Evolutionary conservation across 345 rosid species (phyloP), one percentile per base, ranked within the genome.

Genomic region (Trapa bicornis): DNA sequence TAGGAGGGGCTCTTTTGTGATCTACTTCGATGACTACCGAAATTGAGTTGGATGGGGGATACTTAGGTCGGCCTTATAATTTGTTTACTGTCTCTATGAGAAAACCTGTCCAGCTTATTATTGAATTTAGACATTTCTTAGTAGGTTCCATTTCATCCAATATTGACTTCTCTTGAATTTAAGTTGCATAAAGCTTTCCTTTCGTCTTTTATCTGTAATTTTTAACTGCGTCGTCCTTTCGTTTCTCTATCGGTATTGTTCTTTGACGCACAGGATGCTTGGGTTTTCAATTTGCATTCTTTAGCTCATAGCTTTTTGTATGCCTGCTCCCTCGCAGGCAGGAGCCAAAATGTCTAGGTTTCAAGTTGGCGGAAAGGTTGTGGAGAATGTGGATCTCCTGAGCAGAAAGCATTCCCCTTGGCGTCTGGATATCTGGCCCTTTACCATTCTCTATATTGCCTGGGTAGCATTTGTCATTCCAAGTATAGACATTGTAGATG

Each of bases 381-480:
- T 94, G 84, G 99, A 89, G 69, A 79, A 72, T 73, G 96, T 94
- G 6, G 99, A 94, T 80, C 77, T 91, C 72, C 70, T 81, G 80
- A 86, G 81, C 86, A 89, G 80, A 85, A 86, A 86, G 66, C 84
- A 74, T 33, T 75, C 82, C 83, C 39, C 71, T 4, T 89, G 96
- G 97, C 85, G 97, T 17, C 79, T 94, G 68, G 95, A 91, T 61
- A 84, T 83, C 33, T 94, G 89, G 92, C 99, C 97, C 4, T 94
- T 89, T 69, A 88, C 89, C 2, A 67, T 91, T 67, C 76, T 94
- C 2, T 87, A 89, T 76, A 66, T 69, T 0, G 29, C 83, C 29
- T 91, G 97, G 96, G 61, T 83, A 60, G 61, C 77, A 52, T 68
- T 73, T 1, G 75, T 91, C 65, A 73, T 87, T 29, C 96, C 96